Percentiles rank a stretch among this genome's conserved stretches.
Evolutionary conservation across 2,329 filamentous ascomycete species (phyloP).

Genomic region (Alternaria viburni): DNA sequence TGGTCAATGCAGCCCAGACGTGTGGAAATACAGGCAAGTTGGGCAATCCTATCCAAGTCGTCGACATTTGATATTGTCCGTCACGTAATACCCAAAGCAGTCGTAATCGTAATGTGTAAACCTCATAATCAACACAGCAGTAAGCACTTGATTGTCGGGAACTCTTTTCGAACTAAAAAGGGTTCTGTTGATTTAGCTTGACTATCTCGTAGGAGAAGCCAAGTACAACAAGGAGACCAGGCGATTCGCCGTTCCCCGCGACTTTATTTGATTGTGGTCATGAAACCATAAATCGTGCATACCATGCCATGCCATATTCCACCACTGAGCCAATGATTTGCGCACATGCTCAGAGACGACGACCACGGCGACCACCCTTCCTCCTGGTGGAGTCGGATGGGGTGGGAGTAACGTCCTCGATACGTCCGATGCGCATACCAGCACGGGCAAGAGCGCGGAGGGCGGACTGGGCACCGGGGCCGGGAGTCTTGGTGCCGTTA

Average conservation of each 20-base stretch:
- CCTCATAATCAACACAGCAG: constrained; percentile 34
- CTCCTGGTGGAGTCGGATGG: constrained; percentile 99
- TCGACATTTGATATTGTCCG: constrained; percentile 45
- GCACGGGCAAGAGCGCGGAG: constrained; percentile 98
- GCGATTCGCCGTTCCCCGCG: constrained; percentile 49
- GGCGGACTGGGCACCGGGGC: constrained; percentile 97
- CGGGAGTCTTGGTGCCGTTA: constrained; percentile 99
- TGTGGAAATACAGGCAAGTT: constrained; percentile 56
- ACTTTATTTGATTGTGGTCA: constrained; percentile 46
- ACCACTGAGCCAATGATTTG: constrained; percentile 46
- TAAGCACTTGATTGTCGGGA: constrained; percentile 40
- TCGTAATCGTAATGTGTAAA: constrained; percentile 38
- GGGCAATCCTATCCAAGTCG: constrained; percentile 54
- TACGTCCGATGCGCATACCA: constrained; percentile 99
- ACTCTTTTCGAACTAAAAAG: constrained; percentile 46
- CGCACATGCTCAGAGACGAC: constrained; percentile 83
- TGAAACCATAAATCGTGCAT: constrained; percentile 44
- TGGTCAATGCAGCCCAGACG: constrained; percentile 68
- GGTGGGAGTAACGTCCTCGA: constrained; percentile 99
- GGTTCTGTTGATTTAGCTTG: constrained; percentile 48
- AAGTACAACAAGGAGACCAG: constrained; percentile 51
- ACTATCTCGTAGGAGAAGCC: constrained; percentile 40
- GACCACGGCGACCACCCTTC: constrained; percentile 99
- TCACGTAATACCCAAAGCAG: constrained; percentile 27
- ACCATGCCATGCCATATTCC: constrained; percentile 43